Percentiles rank a stretch among this genome's conserved stretches.
Conservation (phyloP, 345 rosid species). For the Theobroma cacao region DNA sequence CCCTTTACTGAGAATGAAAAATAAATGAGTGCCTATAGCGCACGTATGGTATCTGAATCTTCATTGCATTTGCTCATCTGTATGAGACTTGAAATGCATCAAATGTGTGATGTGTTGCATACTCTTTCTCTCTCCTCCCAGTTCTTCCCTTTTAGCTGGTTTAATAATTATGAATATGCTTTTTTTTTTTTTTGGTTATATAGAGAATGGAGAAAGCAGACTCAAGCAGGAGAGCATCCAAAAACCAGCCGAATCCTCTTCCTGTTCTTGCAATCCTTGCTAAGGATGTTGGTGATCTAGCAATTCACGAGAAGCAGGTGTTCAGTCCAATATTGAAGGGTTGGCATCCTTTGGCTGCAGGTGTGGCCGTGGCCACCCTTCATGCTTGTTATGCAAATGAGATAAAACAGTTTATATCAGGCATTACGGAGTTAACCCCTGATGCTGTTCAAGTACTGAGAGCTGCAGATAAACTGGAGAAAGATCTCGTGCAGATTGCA, state of each 20-base stretch:
- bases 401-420: constrained; percentile 78
- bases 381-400: constrained; percentile 95
- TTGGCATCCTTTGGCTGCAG: constrained; percentile 99
- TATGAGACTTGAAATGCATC: background rate
- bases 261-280: constrained; percentile 95
- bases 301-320: constrained; percentile 67
- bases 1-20: background rate
- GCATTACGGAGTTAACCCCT: constrained; percentile 79
- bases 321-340: constrained; percentile 91
- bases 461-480: constrained; percentile 93
- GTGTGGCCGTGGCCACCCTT: constrained; percentile 96
- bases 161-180: constrained; percentile 13
- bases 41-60: background rate
- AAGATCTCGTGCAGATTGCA: constrained; percentile 97
- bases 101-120: background rate
- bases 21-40: background rate
- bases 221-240: constrained; percentile 92
- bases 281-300: constrained; percentile 91
- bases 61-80: constrained; percentile 6
- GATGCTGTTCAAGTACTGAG: constrained; percentile 88
- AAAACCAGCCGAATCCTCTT: constrained; percentile 71
- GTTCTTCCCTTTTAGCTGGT: background rate
- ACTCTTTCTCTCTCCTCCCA: background rate
- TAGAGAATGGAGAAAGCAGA: constrained; percentile 99
- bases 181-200: constrained; percentile 5